Evolutionary conservation across 495 filamentous ascomycete species (phyloP).

Genomic region (Acidiella bohemica): DNA sequence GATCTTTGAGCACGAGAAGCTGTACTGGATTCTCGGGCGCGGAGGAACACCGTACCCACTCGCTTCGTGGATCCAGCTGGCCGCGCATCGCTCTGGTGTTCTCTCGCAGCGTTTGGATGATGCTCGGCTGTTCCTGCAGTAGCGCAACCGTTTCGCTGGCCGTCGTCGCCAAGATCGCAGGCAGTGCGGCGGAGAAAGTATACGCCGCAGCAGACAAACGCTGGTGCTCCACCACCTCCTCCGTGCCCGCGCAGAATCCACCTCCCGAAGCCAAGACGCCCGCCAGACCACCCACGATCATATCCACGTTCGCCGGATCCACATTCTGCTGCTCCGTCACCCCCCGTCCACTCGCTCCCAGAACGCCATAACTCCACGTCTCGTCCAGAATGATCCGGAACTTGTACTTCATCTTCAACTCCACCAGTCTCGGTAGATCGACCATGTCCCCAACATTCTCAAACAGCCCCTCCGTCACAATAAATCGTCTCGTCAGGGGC

Average conservation of each 20-base stretch:
- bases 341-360: slow-evolving; percentile 80
- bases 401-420: slow-evolving; percentile 86
- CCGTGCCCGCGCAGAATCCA: slow-evolving; percentile 83
- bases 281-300: slow-evolving; percentile 87
- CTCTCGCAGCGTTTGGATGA: slow-evolving; percentile 62
- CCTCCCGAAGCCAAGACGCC: slow-evolving; percentile 84
- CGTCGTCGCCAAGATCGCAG: slow-evolving; percentile 87
- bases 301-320: slow-evolving; percentile 77
- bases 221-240: slow-evolving; percentile 89
- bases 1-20: slow-evolving; percentile 71
- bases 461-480: slow-evolving; percentile 91
- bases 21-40: slow-evolving; percentile 73
- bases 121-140: slow-evolving; percentile 69
- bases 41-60: slow-evolving; percentile 80
- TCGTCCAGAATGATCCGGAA: slow-evolving; percentile 96
- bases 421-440: slow-evolving; percentile 74
- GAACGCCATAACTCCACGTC: slow-evolving; percentile 88
- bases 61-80: slow-evolving; percentile 83
- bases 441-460: slow-evolving; percentile 79
- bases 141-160: slow-evolving; percentile 76
- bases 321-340: slow-evolving; percentile 94
- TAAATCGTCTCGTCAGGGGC: slow-evolving; percentile 81
- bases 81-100: slow-evolving; percentile 67
- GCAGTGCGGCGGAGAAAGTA: slow-evolving; percentile 87
- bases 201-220: slow-evolving; percentile 81